These are phyloP conservation scores for Tubosaeta sp. DNA, from an alignment of 768 basidiomycete species.

Conservation along the genomic window DNA sequence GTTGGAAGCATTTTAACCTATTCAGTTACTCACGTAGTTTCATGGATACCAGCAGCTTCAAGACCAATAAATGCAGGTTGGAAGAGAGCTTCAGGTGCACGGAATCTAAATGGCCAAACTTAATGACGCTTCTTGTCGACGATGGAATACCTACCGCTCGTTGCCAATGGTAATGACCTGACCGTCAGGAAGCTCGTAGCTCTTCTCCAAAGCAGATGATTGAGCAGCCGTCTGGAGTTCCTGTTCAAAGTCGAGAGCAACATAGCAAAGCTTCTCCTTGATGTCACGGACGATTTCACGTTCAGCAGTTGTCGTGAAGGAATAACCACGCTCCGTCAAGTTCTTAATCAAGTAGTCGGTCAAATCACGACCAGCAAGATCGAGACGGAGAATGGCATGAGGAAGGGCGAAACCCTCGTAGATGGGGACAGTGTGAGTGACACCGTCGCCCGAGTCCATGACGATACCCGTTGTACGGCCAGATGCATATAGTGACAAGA, in stretches of 20 bases:
- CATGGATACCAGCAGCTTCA: constrained; percentile 82
- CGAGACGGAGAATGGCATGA: constrained; percentile 89
- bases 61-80: constrained; percentile 57
- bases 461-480: constrained; percentile 95
- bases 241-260: constrained; percentile 91
- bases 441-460: constrained; percentile 94
- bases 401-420: constrained; percentile 93
- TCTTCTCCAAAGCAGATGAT: constrained; percentile 87
- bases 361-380: constrained; percentile 89
- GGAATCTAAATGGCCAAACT: constrained; percentile 38
- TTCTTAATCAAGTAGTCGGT: constrained; percentile 82
- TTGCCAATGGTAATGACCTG: constrained; percentile 88
- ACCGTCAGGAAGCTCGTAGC: constrained; percentile 88
- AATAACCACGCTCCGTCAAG: constrained; percentile 87
- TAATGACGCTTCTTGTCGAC: background rate
- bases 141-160: constrained; percentile 41
- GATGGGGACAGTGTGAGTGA: constrained; percentile 93
- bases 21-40: constrained; percentile 46
- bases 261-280: constrained; percentile 92
- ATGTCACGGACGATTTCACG: constrained; percentile 95
- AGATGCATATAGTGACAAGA: constrained; percentile 81
- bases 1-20: background rate
- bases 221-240: constrained; percentile 89
- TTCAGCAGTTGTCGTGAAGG: constrained; percentile 91
- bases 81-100: constrained; percentile 54